phyloP scores from a whole-genome alignment of 2,329 filamentous ascomycete genomes.

The Blastomyces percursus region DNA sequence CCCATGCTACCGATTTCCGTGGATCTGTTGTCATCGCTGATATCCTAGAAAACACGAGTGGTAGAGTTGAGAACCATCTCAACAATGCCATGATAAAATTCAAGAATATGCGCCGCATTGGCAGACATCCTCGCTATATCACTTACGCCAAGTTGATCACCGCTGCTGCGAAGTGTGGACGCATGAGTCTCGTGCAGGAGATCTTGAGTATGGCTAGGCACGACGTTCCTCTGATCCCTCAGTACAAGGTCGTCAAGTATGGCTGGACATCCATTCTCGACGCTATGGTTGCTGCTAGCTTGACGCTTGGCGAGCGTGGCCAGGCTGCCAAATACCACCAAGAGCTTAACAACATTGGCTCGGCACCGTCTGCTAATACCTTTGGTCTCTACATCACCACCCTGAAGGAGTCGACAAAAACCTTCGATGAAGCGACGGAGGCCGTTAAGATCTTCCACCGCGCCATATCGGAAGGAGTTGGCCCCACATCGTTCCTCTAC shows the following conservation, averaged over 20 bases:
- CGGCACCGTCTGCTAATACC: slow-evolving; percentile 89
- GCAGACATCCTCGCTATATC: slow-evolving; percentile 87
- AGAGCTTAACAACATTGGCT: slow-evolving; percentile 80
- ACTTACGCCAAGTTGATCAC: slow-evolving; percentile 94
- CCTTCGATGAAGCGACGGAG: slow-evolving; percentile 93
- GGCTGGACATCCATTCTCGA: slow-evolving; percentile 96
- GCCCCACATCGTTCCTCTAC: slow-evolving; percentile 94
- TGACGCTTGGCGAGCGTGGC: slow-evolving; percentile 69
- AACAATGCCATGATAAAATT: slow-evolving; percentile 74
- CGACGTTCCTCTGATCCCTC: slow-evolving; percentile 73
- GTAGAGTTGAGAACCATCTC: slow-evolving; percentile 60
- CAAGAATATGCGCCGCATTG: slow-evolving; percentile 84
- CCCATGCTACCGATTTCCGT: slow-evolving; percentile 81
- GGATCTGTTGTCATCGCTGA: slow-evolving; percentile 86
- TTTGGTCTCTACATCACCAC: slow-evolving; percentile 99
- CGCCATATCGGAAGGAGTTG: slow-evolving; percentile 84
- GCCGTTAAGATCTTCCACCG: slow-evolving; percentile 96
- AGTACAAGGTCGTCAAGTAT: slow-evolving; percentile 80
- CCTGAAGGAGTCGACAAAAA: slow-evolving; percentile 91
- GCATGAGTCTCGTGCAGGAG: slow-evolving; percentile 71
- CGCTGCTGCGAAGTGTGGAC: slow-evolving; percentile 73
- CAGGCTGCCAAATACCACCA: slow-evolving; percentile 80
- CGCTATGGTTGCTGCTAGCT: slow-evolving; percentile 86
- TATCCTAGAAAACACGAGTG: slow-evolving; percentile 69
- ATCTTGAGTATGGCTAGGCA: slow-evolving; percentile 79